A percentile compares a stretch with the other conserved stretches of the same genome.
These are phyloP conservation scores for Plantago elongata DNA, from an alignment of 257 asterid species.

Conservation along the genomic window DNA sequence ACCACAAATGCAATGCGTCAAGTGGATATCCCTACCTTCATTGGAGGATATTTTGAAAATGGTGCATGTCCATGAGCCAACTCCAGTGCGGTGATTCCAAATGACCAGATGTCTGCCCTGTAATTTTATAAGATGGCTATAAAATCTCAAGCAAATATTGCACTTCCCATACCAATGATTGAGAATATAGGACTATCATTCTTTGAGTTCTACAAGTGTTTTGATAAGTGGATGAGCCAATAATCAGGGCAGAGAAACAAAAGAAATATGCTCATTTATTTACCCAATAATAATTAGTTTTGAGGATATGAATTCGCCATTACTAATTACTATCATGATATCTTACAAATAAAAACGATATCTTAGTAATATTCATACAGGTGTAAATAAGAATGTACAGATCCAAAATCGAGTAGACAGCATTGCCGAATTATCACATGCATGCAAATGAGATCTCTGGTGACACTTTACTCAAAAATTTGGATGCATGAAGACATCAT, in stretches of 20 bases:
- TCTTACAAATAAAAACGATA: slow-evolving; percentile 18
- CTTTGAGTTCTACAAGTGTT: too few relatives aligned
- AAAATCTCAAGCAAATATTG: slow-evolving; percentile 13
- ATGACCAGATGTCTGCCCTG: slow-evolving; percentile 99
- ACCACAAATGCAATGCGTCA: slow-evolving; percentile 9
- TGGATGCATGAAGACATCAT: slow-evolving; percentile 20
- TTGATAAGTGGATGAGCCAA: too few relatives aligned
- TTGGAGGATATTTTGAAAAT: slow-evolving; percentile 97
- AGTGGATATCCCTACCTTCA: slow-evolving; percentile 64
- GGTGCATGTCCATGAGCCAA: slow-evolving; percentile 99
- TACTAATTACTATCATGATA: slow-evolving; percentile 1
- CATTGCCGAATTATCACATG: slow-evolving; percentile 7
- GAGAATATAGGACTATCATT: too few relatives aligned
- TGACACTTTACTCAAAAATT: neutral
- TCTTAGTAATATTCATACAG: slow-evolving; percentile 7
- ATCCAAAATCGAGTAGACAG: slow-evolving; percentile 8
- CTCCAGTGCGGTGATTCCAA: slow-evolving; percentile 98
- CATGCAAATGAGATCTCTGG: neutral
- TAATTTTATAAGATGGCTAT: slow-evolving; percentile 13
- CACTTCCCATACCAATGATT: too few relatives aligned
- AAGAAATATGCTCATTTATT: too few relatives aligned
- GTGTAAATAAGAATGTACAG: slow-evolving; percentile 2
- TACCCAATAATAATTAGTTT: too few relatives aligned
- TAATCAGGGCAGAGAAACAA: too few relatives aligned
- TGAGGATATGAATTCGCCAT: too few relatives aligned